phyloP scores from a whole-genome alignment of 1,139 yeast species.

The Yamadazyma trypodendri region DNA sequence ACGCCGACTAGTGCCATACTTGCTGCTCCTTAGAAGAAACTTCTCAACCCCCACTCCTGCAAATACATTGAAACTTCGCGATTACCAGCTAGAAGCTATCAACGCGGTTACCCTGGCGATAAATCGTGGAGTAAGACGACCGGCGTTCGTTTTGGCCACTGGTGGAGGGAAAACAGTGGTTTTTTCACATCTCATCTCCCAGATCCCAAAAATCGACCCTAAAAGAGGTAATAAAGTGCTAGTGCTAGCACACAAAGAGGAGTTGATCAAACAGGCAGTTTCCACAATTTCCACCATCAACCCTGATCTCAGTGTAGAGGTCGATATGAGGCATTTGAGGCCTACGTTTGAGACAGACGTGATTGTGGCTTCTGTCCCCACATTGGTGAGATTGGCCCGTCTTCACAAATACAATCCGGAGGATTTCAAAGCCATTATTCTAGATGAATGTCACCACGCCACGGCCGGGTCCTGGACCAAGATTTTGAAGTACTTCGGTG shows the following conservation, averaged over 20 bases:
- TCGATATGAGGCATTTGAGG: conserved; percentile 66
- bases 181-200: conserved; percentile 62
- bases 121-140: conserved; percentile 46
- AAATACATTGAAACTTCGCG: conserved; percentile 28
- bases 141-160: conserved; percentile 87
- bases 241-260: conserved; percentile 80
- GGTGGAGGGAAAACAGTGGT: conserved; percentile 96
- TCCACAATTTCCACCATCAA: conserved; percentile 44
- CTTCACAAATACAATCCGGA: conserved; percentile 53
- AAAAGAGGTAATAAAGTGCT: conserved; percentile 50
- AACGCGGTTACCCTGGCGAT: conserved; percentile 53
- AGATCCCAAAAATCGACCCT: conserved; percentile 32
- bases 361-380: conserved; percentile 75
- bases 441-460: conserved; percentile 95
- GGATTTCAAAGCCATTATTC: conserved; percentile 67
- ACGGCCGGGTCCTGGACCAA: conserved; percentile 67
- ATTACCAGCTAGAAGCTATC: conserved; percentile 76
- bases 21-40: too few species aligned
- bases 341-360: conserved; percentile 53
- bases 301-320: conserved; percentile 56
- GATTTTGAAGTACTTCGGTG: conserved; percentile 59
- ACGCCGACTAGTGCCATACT: not conserved
- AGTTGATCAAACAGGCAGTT: conserved; percentile 72
- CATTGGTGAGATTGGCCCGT: conserved; percentile 52
- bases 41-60: too few species aligned